Evolutionary conservation across 2,329 filamentous ascomycete species (phyloP).

Genomic region (Colletotrichum aenigma): DNA sequence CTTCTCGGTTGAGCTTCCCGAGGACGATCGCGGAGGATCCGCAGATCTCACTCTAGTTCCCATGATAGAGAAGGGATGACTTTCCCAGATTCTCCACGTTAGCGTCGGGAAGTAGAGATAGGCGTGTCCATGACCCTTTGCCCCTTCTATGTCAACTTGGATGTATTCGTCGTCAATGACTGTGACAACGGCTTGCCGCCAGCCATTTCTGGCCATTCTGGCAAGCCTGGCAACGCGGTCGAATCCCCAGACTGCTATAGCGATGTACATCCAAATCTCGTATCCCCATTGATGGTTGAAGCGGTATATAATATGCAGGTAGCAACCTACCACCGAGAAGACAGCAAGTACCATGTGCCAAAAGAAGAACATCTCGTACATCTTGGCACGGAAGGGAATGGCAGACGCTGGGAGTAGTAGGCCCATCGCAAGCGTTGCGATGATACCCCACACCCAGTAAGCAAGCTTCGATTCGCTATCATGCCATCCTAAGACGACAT

Average conservation of each 20-base stretch:
- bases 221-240: constrained; percentile 46
- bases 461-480: constrained; percentile 25
- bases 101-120: constrained; percentile 57
- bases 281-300: constrained; percentile 43
- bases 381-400: constrained; percentile 33
- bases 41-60: neutral
- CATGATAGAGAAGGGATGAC: constrained; percentile 54
- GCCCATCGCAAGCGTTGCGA: constrained; percentile 37
- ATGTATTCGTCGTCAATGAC: constrained; percentile 36
- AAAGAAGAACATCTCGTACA: constrained; percentile 46
- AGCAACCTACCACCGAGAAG: constrained; percentile 42
- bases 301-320: constrained; percentile 37
- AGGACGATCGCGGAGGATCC: neutral
- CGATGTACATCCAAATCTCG: constrained; percentile 44
- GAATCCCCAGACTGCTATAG: constrained; percentile 35
- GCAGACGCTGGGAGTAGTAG: constrained; percentile 30
- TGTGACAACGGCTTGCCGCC: constrained; percentile 38
- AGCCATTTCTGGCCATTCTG: constrained; percentile 40
- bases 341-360: constrained; percentile 42
- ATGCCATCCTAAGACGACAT: constrained; percentile 31
- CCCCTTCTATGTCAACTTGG: constrained; percentile 44
- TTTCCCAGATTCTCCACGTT: constrained; percentile 50
- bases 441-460: constrained; percentile 46
- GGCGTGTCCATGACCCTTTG: constrained; percentile 41
- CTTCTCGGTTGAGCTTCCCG: neutral